A percentile compares a stretch with the other conserved stretches of the same genome.
These are phyloP conservation scores for Linnemannia elongata DNA, from an alignment of 192 early-diverging fungal species.

Conservation along the genomic window DNA sequence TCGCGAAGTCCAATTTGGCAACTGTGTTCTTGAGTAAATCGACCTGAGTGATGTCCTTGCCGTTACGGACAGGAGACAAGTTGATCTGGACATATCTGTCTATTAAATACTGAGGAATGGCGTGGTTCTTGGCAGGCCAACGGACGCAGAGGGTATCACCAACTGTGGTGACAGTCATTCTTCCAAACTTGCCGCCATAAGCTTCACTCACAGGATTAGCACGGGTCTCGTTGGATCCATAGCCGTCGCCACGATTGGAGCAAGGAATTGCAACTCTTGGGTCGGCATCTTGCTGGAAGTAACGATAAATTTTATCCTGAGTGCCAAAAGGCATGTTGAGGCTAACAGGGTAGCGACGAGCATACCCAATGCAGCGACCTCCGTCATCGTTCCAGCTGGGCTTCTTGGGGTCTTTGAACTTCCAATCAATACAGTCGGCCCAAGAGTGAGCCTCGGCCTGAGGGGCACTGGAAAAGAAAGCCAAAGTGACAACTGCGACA, in stretches of 20 bases:
- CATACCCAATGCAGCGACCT: slow-evolving; percentile 22
- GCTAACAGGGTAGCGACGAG: slow-evolving; percentile 23
- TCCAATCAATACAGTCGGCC: slow-evolving; percentile 19
- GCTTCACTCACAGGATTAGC: slow-evolving; percentile 11
- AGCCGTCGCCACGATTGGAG: slow-evolving; percentile 2
- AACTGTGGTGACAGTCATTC: slow-evolving; percentile 27
- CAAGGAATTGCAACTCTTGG: slow-evolving; percentile 18
- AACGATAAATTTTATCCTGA: slow-evolving; percentile 15
- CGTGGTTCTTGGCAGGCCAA: slow-evolving; percentile 31
- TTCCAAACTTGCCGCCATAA: slow-evolving; percentile 22
- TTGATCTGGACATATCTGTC: slow-evolving; percentile 26
- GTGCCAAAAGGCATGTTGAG: slow-evolving; percentile 11
- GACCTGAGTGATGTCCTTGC: slow-evolving; percentile 14
- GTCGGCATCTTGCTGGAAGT: slow-evolving; percentile 17
- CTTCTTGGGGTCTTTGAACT: slow-evolving; percentile 32
- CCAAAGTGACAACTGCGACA: slow-evolving; percentile 15
- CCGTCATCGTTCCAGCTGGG: slow-evolving; percentile 23
- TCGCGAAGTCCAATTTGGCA: slow-evolving; percentile 16
- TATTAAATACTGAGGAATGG: slow-evolving; percentile 7
- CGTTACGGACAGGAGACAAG: slow-evolving; percentile 21
- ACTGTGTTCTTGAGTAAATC: slow-evolving; percentile 28
- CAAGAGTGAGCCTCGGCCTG: slow-evolving; percentile 26
- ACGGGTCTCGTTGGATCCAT: slow-evolving; percentile 23
- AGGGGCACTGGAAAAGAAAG: slow-evolving; percentile 19
- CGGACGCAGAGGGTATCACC: slow-evolving; percentile 31